Evolutionary conservation across 805 yeast species (phyloP).

Genomic region (Kluyveromyces wickerhamii): DNA sequence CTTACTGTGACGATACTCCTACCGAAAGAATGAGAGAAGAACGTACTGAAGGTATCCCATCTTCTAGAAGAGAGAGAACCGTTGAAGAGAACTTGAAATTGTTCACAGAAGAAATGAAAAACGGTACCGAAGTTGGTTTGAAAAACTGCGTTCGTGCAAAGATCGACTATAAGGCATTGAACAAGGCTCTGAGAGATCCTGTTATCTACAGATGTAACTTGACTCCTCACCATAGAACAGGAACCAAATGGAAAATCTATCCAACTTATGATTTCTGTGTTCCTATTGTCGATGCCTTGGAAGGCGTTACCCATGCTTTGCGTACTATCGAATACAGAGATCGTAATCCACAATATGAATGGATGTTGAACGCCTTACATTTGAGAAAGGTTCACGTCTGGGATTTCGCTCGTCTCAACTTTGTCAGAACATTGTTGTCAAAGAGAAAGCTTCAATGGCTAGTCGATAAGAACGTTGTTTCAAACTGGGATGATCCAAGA

Average conservation of each 20-base stretch:
- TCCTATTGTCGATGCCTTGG: slow-evolving; percentile 90
- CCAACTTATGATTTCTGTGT: slow-evolving; percentile 99
- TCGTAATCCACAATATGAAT: slow-evolving; percentile 95
- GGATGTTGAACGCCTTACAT: slow-evolving; percentile 78
- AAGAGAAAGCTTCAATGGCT: slow-evolving; percentile 99
- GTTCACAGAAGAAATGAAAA: slow-evolving; percentile 86
- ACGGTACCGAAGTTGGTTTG: slow-evolving; percentile 88
- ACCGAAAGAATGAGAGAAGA: slow-evolving; percentile 95
- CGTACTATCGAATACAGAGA: slow-evolving; percentile 98
- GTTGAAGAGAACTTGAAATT: slow-evolving; percentile 86
- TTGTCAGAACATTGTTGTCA: slow-evolving; percentile 88
- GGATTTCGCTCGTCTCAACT: slow-evolving; percentile 98
- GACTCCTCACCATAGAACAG: slow-evolving; percentile 97
- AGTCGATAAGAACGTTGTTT: slow-evolving; percentile 81
- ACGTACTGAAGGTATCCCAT: slow-evolving; percentile 95
- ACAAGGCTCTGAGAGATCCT: slow-evolving; percentile 96
- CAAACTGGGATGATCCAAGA: slow-evolving; percentile 98
- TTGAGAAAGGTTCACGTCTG: slow-evolving; percentile 92
- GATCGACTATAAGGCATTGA: slow-evolving; percentile 82
- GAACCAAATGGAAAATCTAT: slow-evolving; percentile 86
- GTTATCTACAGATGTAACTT: slow-evolving; percentile 95
- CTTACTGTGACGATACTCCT: slow-evolving; percentile 96
- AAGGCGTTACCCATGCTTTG: slow-evolving; percentile 96
- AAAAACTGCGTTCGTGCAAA: slow-evolving; percentile 95
- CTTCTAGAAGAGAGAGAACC: slow-evolving; percentile 84